phyloP scores from a whole-genome alignment of 768 basidiomycete genomes.

The Russula olivacea region DNA sequence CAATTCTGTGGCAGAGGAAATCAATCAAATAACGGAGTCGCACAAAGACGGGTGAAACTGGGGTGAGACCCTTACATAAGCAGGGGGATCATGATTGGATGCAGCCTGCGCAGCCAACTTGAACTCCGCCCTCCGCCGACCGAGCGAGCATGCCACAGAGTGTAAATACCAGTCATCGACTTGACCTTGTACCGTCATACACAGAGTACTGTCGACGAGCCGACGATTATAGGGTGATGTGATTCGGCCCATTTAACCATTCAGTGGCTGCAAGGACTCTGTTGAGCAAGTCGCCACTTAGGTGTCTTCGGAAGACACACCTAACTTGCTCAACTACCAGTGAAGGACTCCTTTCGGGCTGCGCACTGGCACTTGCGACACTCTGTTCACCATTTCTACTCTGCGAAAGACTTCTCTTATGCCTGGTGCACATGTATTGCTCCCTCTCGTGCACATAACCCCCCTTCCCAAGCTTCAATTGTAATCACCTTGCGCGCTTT shows the following conservation, averaged over 20 bases:
- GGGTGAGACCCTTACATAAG: neutral
- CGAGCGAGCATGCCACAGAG: no score
- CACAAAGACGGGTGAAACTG: neutral
- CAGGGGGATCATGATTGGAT: neutral
- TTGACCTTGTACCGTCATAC: no score
- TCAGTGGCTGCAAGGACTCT: no score
- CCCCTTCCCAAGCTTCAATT: neutral
- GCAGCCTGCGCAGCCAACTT: no score
- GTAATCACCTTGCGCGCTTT: neutral
- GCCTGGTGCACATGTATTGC: no score
- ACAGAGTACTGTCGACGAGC: neutral
- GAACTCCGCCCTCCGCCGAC: no score
- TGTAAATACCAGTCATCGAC: no score
- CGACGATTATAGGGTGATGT: neutral
- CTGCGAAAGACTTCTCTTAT: no score
- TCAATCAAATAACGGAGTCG: slow-evolving; percentile 2
- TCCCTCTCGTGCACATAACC: neutral
- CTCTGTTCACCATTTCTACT: neutral
- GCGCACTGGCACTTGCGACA: neutral
- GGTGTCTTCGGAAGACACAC: neutral
- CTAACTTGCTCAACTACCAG: neutral
- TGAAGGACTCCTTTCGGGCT: no score
- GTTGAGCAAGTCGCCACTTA: no score
- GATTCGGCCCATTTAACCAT: no score
- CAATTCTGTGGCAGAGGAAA: neutral